These are phyloP conservation scores for Aaosphaeria arxii DNA, from an alignment of 2,329 filamentous ascomycete species.

Conservation along the genomic window DNA sequence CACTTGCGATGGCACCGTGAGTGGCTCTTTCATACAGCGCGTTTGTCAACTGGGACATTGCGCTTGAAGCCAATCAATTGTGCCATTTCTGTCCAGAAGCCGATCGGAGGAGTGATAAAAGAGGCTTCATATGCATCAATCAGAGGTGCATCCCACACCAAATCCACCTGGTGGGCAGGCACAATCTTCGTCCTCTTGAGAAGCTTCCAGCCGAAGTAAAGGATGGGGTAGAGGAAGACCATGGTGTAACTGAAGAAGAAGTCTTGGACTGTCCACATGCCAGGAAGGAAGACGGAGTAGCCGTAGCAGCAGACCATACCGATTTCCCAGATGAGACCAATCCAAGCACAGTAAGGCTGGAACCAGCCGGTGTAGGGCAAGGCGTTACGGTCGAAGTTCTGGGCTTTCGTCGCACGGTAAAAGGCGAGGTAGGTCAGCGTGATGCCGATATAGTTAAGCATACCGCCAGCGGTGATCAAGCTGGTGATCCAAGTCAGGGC, in stretches of 20 bases:
- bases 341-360: conserved; percentile 53
- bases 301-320: conserved; percentile 53
- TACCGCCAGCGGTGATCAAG: conserved; percentile 68
- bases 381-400: conserved; percentile 50
- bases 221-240: conserved; percentile 47
- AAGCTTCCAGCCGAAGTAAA: conserved; percentile 63
- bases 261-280: neutral
- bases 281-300: conserved; percentile 26
- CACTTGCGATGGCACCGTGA: no score
- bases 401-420: conserved; percentile 47
- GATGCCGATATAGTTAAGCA: conserved; percentile 49
- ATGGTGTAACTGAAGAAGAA: conserved; percentile 44
- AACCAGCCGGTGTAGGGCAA: conserved; percentile 47
- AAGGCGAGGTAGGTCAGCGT: conserved; percentile 58
- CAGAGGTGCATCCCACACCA: conserved; percentile 41
- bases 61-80: conserved; percentile 24
- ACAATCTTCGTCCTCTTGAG: conserved; percentile 58
- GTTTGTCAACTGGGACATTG: conserved; percentile 1
- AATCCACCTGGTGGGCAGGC: conserved; percentile 49
- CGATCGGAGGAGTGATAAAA: conserved; percentile 41
- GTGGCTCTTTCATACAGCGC: neutral
- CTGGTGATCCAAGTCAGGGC: conserved; percentile 73
- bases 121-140: conserved; percentile 38
- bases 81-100: conserved; percentile 37
- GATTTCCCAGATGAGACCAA: conserved; percentile 47